These are phyloP conservation scores for Cryptococcus wingfieldii DNA, from an alignment of 1,284 basidiomycete genomes.

Conservation along the genomic window DNA sequence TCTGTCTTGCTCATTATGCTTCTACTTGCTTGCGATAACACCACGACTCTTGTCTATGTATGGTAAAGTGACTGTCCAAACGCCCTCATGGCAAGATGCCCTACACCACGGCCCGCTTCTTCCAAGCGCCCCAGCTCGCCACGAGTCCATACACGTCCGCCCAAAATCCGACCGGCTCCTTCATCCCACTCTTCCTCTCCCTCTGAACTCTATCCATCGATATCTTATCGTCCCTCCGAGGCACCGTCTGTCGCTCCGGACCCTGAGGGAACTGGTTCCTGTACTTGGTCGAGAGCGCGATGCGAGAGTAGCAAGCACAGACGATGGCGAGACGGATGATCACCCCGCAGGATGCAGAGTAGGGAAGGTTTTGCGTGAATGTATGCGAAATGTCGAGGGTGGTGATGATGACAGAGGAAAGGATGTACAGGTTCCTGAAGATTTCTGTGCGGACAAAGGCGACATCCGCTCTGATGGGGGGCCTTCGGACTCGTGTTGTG, in stretches of 20 bases:
- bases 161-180: background rate
- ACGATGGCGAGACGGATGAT: background rate
- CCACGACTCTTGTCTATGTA: no score
- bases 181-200: background rate
- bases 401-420: background rate
- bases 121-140: background rate
- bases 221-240: background rate
- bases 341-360: no score
- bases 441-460: background rate
- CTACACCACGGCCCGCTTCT: no score
- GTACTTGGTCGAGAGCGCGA: background rate
- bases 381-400: background rate
- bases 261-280: background rate
- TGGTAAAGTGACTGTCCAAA: no score
- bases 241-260: background rate
- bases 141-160: background rate
- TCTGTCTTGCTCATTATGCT: no score
- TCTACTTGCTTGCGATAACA: no score
- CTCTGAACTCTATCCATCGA: background rate
- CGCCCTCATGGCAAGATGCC: no score
- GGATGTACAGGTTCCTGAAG: background rate
- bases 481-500: no score
- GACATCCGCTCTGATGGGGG: background rate
- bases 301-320: background rate
- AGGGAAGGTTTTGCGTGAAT: background rate